Evolutionary conservation across 2,329 filamentous ascomycete species (phyloP).

Genomic region (Colletotrichum incanum): DNA sequence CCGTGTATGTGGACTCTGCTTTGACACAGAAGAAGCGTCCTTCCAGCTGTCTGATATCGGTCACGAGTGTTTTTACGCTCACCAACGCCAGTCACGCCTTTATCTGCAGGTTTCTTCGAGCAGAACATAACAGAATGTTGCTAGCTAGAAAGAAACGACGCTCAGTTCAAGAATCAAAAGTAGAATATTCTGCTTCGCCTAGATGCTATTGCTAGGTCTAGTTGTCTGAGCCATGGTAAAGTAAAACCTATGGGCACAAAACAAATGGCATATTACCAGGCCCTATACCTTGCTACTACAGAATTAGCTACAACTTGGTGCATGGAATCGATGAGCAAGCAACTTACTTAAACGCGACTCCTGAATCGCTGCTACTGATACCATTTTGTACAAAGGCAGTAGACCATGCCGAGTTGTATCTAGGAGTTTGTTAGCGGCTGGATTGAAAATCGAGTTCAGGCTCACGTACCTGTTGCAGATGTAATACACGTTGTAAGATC

Average conservation of each 20-base stretch:
- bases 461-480: conserved; percentile 15
- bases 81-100: background rate
- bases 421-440: background rate
- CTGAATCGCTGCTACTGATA: background rate
- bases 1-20: background rate
- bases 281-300: background rate
- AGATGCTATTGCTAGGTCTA: background rate
- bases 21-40: background rate
- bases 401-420: conserved; percentile 16
- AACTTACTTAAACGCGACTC: conserved; percentile 25
- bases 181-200: background rate
- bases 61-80: background rate
- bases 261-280: no score
- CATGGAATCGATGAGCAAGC: background rate
- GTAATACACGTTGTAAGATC: background rate
- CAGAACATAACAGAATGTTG: background rate
- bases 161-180: no score
- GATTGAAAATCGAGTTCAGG: no score
- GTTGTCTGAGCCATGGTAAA: background rate
- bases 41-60: background rate
- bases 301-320: background rate
- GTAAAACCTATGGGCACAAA: no score
- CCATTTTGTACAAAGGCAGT: background rate
- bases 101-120: background rate
- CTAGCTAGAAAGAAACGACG: background rate